These are phyloP conservation scores for Heliocybe sulcata DNA, from an alignment of 1,284 basidiomycete genomes.

Conservation along the genomic window DNA sequence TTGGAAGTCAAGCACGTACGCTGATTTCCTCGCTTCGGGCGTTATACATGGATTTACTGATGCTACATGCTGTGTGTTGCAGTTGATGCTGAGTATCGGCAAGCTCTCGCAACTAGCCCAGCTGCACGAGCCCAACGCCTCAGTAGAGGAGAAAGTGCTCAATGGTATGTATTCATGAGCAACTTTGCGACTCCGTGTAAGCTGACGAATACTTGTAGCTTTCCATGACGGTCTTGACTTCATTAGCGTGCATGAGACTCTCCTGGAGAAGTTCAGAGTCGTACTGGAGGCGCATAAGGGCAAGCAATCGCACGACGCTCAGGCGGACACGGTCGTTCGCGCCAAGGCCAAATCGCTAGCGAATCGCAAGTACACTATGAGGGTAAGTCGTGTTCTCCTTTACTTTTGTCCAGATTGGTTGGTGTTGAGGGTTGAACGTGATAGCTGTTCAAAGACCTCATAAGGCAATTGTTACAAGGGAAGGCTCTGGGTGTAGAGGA, in stretches of 20 bases:
- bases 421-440: not conserved
- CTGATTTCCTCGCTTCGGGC: conserved; percentile 6
- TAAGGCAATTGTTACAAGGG: conserved; percentile 61
- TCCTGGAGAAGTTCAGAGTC: conserved; percentile 51
- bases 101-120: conserved; percentile 84
- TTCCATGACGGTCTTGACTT: conserved; percentile 74
- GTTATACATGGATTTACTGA: not conserved
- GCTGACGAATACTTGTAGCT: conserved; percentile 29
- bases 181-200: no score
- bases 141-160: conserved; percentile 39
- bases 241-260: conserved; percentile 61
- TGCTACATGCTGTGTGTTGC: conserved; percentile 10
- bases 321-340: conserved; percentile 55
- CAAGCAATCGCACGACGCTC: conserved; percentile 58
- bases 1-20: conserved; percentile 72
- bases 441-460: conserved; percentile 59
- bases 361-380: conserved; percentile 33
- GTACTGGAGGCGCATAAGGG: conserved; percentile 39
- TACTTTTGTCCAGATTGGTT: no score
- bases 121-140: conserved; percentile 48
- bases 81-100: conserved; percentile 89
- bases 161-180: conserved; percentile 35
- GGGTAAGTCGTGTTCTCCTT: no score
- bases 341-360: conserved; percentile 42
- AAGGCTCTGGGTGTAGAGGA: conserved; percentile 65